Evolutionary conservation across 2,329 filamentous ascomycete species (phyloP), one percentile per base, ranked within the genome.

Genomic region (Clonostachys byssicola): DNA sequence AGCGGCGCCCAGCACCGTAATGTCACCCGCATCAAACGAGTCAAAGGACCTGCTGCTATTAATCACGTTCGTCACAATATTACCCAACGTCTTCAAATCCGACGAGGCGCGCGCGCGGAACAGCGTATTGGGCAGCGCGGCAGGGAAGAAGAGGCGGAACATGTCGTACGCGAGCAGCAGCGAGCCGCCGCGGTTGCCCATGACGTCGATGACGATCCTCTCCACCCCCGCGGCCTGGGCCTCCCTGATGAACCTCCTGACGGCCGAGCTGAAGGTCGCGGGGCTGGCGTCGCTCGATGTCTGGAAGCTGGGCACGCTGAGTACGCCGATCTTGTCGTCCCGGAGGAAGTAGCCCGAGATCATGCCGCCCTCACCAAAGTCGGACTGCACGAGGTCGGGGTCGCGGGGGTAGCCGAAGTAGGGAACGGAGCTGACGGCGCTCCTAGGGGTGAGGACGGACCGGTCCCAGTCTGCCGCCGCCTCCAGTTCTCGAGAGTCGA

Each of bases 191-290:
- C 68, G 69, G 52, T 88, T 89, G 3, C 67, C 71, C 5, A 77
- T 73, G 7, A 88, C 57, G 52, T 88, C 85, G 49, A 88, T 76
- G 33, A 88, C 70, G 6, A 88, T 67, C 58, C 79, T 82, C 3
- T 68, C 78, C 58, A 82, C 83, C 3, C 72, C 69, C 2, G 66
- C 65, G 3, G 59, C 52, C 40, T 72, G 70, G 16, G 43, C 43
- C 18, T 17, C 13, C 14, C 12, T 6, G 43, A 45, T 16, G 10
- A 42, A 42, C 18, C n/a, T 30, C 18, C 40, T 18, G 12, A 30
- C 33, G 18, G 33, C 40, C 6, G 40, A 18, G 23, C 40, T 42
- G 40, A 30, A 30, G 23, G 23, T 30, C 23, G 23, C 23, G 23
- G 23, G 23, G 23, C 23, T 30, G 5, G 8, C 23, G 3, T 30